Evolutionary conservation across 208 protist species (phyloP).

Genomic region (Entamoeba moshkovskii): DNA sequence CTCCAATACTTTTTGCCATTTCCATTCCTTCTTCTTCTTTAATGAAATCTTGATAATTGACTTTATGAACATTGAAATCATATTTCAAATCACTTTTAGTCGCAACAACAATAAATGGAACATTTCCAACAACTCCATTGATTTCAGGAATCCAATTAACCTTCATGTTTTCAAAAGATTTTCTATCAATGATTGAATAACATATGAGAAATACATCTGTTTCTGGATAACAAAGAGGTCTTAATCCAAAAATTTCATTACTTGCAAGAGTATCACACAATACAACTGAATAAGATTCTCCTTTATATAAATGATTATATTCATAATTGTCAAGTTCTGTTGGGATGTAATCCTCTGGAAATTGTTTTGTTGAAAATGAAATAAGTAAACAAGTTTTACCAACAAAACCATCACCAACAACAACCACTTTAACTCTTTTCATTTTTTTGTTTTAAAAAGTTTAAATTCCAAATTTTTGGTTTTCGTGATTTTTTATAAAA

Average conservation of each 20-base stretch:
- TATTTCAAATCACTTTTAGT: constrained; percentile 47
- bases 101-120: constrained; percentile 46
- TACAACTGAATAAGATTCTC: background rate
- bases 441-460: too few species aligned
- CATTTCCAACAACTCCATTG: too few species aligned
- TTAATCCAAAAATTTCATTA: constrained; percentile 47
- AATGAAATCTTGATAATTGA: background rate
- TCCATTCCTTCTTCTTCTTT: constrained; percentile 32
- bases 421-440: background rate
- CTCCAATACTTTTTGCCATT: constrained; percentile 52
- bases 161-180: constrained; percentile 53
- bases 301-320: constrained; percentile 5
- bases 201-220: constrained; percentile 55
- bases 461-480: too few species aligned
- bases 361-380: constrained; percentile 10
- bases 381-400: constrained; percentile 20
- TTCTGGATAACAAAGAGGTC: constrained; percentile 44
- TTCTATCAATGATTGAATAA: constrained; percentile 47
- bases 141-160: constrained; percentile 40
- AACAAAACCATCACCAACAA: background rate
- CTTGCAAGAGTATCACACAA: constrained; percentile 42
- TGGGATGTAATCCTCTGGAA: constrained; percentile 13
- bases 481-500: too few species aligned
- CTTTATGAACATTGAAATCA: background rate
- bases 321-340: constrained; percentile 40